Percentiles rank a stretch among this genome's conserved stretches.
phyloP scores from a whole-genome alignment of 257 asterid genomes.

The Solanum arcanum region DNA sequence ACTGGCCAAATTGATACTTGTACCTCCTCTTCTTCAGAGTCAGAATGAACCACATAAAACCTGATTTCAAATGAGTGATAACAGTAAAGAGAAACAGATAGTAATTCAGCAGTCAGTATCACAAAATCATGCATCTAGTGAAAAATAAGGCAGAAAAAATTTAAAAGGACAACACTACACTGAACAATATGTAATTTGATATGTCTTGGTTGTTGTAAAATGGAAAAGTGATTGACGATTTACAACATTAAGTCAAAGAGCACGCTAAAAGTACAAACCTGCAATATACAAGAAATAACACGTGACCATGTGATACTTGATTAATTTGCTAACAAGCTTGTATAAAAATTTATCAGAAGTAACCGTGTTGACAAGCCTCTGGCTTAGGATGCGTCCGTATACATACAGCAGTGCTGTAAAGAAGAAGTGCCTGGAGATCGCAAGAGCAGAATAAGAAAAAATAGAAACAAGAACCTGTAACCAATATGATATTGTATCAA shows the following conservation, averaged over 20 bases:
- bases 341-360: conserved; percentile 57
- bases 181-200: not conserved
- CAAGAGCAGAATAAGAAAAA: not conserved
- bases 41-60: conserved; percentile 88
- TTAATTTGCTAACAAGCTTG: conserved; percentile 55
- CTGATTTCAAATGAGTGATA: conserved; percentile 21
- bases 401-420: conserved; percentile 79
- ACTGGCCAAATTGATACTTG: conserved; percentile 89
- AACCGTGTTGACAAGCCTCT: conserved; percentile 76
- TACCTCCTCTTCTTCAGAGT: conserved; percentile 81
- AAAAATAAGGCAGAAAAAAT: not conserved
- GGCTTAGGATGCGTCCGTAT: conserved; percentile 79
- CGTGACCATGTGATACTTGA: conserved; percentile 90
- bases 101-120: not conserved
- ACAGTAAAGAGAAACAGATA: not conserved
- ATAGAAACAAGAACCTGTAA: not conserved
- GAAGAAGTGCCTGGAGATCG: conserved; percentile 67
- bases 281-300: conserved; percentile 76
- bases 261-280: conserved; percentile 34
- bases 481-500: not conserved
- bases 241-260: not conserved
- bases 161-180: not conserved
- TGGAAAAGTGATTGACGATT: not conserved
- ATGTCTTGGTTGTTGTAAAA: not conserved
- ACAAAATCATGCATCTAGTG: not conserved